Evolutionary conservation across 768 basidiomycete species (phyloP).

Genomic region (Lactarius tabidus): DNA sequence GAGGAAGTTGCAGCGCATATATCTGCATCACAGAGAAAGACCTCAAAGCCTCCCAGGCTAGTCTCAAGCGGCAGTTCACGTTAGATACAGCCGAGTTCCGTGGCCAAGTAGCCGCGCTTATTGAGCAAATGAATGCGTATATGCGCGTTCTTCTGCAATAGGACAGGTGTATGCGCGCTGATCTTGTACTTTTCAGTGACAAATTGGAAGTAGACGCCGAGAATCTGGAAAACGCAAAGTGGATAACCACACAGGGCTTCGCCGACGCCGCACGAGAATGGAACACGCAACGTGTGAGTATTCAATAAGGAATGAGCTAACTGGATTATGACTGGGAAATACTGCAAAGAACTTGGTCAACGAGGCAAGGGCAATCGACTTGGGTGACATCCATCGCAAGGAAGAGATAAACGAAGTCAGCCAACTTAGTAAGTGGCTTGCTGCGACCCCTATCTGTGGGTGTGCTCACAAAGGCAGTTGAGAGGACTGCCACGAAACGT

Average conservation of each 20-base stretch:
- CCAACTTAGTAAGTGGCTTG: slow-evolving; percentile 14
- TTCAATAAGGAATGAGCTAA: neutral
- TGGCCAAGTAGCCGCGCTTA: slow-evolving; percentile 12
- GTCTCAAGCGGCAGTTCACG: slow-evolving; percentile 16
- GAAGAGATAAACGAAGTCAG: slow-evolving; percentile 19
- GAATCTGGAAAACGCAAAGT: neutral
- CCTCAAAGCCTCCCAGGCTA: neutral
- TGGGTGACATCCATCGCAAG: slow-evolving; percentile 8
- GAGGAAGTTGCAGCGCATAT: neutral
- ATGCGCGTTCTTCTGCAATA: slow-evolving; percentile 16
- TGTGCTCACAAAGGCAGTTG: slow-evolving; percentile 11
- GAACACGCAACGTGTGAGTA: slow-evolving; percentile 15
- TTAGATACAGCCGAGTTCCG: slow-evolving; percentile 11
- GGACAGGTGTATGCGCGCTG: neutral
- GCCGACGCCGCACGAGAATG: slow-evolving; percentile 12
- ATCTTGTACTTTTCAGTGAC: slow-evolving; percentile 6
- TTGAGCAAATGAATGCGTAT: slow-evolving; percentile 22
- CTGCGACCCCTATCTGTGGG: neutral
- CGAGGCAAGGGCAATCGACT: slow-evolving; percentile 13
- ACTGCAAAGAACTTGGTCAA: slow-evolving; percentile 7
- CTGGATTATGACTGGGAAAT: neutral
- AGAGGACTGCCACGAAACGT: slow-evolving; percentile 4
- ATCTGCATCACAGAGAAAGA: slow-evolving; percentile 5
- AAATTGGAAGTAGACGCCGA: slow-evolving; percentile 7
- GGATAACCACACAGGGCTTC: slow-evolving; percentile 1